Evolutionary conservation across 305 asterid genomes (phyloP), one percentile per base, ranked within the genome.

Genomic region (Fraxinus floribunda): DNA sequence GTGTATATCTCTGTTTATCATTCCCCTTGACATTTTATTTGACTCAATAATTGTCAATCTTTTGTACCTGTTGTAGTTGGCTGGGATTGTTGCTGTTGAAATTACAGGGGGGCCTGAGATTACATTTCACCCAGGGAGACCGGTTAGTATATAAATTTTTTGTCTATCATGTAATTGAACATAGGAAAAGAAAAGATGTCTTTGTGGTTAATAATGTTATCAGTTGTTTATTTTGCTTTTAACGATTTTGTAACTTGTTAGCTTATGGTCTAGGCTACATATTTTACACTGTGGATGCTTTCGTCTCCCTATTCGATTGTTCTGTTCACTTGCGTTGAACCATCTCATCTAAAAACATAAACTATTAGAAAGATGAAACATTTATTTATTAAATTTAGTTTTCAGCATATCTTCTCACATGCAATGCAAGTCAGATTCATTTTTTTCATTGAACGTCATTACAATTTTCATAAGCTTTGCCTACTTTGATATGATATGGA

Each of bases 61-160:
- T 44, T 22, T 80, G 2, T 15, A 16, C 11, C n/a, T 6, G 70
- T 52, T 85, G 76, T 64, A 92, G 97, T 80, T 93, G 55, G 97
- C 97, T 57, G 97, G 97, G 30, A 81, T 92, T 73, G 95, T 93
- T 60, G 91, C 97, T 41, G 95, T 93, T 78, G 96, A 93, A 89
- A 87, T 93, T 13, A 91, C 97, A 20, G 97, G 97, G 77, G 97
- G 97, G 16, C 97, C 97, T 13, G 92, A 93, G 62, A 89, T 93
- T 83, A 95, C 97, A 46, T 93, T 92, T 79, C 97, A 93, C 79
- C 95, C 97, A 2, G 95, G 97, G 74, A 87, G 97, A 83, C 89
- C 81, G 89, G 97, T 93, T 60, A 66, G 92, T 86, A 49, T 81
- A 26, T 41, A 8, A 29, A 44, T 84, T 72, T 70, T 7, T 24